Evolutionary conservation across 352 stramenopile species (phyloP), one percentile per base, ranked within the genome.

Genomic region (Phytophthora fragariae): DNA sequence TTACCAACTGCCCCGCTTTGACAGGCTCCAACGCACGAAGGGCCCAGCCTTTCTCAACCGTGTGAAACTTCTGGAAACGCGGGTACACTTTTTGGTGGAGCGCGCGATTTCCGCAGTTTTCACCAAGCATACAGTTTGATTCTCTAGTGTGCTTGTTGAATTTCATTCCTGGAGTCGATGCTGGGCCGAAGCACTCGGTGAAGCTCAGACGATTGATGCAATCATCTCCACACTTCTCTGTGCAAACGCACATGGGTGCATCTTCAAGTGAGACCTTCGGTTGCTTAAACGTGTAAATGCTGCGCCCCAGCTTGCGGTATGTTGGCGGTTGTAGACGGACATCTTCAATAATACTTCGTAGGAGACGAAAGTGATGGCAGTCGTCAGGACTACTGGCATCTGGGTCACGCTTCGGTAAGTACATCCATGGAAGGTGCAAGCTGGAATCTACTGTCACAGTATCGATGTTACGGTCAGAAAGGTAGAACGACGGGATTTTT

Each of bases 171-270:
- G 79, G 73, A 33, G 75, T 83, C 4, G 84, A 81, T 24, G 87
- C 86, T 24, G 89, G 81, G 1, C 93, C 94, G 64, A 94, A 93
- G 64, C 96, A 99, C 80, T 99, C 96, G 3, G 92, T 95, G 68
- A 97, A 97, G 60, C 90, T 94, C 39, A 98, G 64, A 1, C 93
- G 88, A 67, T 99, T 99, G 64, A 98, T 97, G 69, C 96, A 99
- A 60, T 98, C 75, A n/a, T 99, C 94, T 55, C 81, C 91, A 62
- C 96, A 98, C 15, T 52, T 60, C 17, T 81, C 71, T 61, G 81
- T 96, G 77, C 91, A 97, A 3, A 92, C 68, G 69, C 91, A 97
- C 77, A 88, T 81, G 6, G 91, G 88, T 12, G 85, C 73, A 61
- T 97, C 91, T 57, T 95, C 87, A 27, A 96, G 65, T 14, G 84